These are phyloP conservation scores for Orbilia ellipsospora DNA, from an alignment of 2,329 filamentous ascomycete species.

Conservation along the genomic window DNA sequence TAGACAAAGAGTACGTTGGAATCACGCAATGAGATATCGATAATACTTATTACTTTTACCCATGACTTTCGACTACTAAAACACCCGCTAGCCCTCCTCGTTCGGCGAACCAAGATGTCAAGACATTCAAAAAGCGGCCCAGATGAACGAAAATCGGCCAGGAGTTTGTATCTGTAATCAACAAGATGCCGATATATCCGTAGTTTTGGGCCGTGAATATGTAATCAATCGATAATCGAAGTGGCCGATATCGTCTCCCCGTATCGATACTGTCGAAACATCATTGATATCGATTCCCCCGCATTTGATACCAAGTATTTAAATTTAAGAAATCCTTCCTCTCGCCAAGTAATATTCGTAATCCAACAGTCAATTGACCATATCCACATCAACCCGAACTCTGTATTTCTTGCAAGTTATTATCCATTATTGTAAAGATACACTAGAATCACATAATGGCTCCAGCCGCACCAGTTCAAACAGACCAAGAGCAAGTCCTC, in stretches of 20 bases:
- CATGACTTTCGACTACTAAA: conserved; percentile 8
- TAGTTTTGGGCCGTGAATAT: conserved; percentile 16
- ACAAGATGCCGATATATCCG: conserved; percentile 35
- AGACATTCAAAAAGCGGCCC: neutral
- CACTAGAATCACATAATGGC: conserved; percentile 17
- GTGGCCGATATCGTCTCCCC: conserved; percentile 35
- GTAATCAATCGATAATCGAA: conserved; percentile 28
- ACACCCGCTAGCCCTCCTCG: neutral
- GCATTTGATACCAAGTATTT: conserved; percentile 15
- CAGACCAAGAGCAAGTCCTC: conserved; percentile 43
- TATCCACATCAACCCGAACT: neutral
- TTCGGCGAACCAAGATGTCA: too few relatives aligned
- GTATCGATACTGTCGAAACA: neutral
- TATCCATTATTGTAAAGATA: too few relatives aligned
- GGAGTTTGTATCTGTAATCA: conserved; percentile 18
- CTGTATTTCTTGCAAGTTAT: too few relatives aligned
- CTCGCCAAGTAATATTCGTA: neutral
- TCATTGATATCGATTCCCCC: conserved; percentile 33
- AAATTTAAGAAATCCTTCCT: conserved; percentile 13
- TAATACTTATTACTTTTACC: conserved; percentile 18
- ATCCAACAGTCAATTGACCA: neutral
- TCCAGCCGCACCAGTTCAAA: conserved; percentile 47
- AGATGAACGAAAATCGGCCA: conserved; percentile 14
- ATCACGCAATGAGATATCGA: conserved; percentile 28
- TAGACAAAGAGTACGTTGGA: conserved; percentile 36